Percentiles rank a stretch among this genome's conserved stretches.
Conservation (phyloP, 768 basidiomycete species). For the Hypholoma sublateritium region DNA sequence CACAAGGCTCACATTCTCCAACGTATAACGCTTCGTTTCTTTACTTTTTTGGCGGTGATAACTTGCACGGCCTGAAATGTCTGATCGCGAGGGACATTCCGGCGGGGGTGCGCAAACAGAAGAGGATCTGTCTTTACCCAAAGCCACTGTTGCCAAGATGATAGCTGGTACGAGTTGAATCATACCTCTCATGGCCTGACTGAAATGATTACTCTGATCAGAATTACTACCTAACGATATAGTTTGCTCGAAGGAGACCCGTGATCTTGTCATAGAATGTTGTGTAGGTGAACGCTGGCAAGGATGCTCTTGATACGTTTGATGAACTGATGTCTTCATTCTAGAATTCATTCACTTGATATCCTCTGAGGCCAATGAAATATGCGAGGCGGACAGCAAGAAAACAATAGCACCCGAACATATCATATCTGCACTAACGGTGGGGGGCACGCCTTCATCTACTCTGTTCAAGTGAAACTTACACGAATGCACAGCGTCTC, state of each 20-base stretch:
- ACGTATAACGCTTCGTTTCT: slow-evolving; percentile 6
- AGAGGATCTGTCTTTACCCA: slow-evolving; percentile 92
- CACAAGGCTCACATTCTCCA: not conserved
- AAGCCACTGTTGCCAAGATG: slow-evolving; percentile 98
- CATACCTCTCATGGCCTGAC: not conserved
- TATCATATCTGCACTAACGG: slow-evolving; percentile 89
- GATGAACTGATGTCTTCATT: slow-evolving; percentile 11
- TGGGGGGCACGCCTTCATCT: slow-evolving; percentile 5
- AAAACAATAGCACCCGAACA: slow-evolving; percentile 99
- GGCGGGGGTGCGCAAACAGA: slow-evolving; percentile 64
- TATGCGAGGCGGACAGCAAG: slow-evolving; percentile 97
- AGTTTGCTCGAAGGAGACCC: slow-evolving; percentile 91
- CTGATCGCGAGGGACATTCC: slow-evolving; percentile 82
- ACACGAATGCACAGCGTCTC: slow-evolving; percentile 58
- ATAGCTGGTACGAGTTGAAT: slow-evolving; percentile 65
- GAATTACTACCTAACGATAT: slow-evolving; percentile 89
- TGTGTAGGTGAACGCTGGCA: slow-evolving; percentile 87
- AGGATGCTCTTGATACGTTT: slow-evolving; percentile 2
- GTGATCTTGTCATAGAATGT: slow-evolving; percentile 96
- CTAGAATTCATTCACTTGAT: slow-evolving; percentile 98
- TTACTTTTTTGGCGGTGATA: not conserved
- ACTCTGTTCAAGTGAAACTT: not conserved
- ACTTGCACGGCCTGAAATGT: slow-evolving; percentile 51
- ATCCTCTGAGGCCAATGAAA: slow-evolving; percentile 96
- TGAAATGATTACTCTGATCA: slow-evolving; percentile 30